These are phyloP conservation scores for Pleurotus ostreatus DNA, from an alignment of 768 basidiomycete genomes.

Conservation along the genomic window DNA sequence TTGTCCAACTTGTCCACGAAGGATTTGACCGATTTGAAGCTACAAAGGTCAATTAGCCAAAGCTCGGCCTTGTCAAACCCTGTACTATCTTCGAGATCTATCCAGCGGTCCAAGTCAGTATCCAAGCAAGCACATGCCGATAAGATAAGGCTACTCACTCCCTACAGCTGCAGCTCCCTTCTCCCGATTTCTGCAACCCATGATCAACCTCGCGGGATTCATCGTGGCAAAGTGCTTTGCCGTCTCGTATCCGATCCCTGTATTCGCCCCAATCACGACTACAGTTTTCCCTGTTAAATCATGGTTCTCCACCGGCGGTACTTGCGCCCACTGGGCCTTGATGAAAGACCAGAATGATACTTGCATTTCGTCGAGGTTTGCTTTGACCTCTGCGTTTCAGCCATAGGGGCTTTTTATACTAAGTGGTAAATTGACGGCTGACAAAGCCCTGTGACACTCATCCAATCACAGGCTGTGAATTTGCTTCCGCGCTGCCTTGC, in stretches of 20 bases:
- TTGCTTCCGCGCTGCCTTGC: too few species aligned
- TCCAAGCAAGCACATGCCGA: too few species aligned
- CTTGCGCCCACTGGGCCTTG: conserved; percentile 16
- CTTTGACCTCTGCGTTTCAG: too few species aligned
- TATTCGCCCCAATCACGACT: conserved; percentile 47
- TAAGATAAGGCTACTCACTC: conserved; percentile 20
- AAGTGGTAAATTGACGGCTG: too few species aligned
- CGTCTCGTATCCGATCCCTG: conserved; percentile 45
- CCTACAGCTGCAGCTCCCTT: conserved; percentile 31
- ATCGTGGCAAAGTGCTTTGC: conserved; percentile 41
- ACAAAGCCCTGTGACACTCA: too few species aligned
- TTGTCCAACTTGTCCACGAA: conserved; percentile 33
- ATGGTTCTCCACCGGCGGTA: conserved; percentile 26
- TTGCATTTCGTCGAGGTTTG: too few species aligned
- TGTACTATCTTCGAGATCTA: conserved; percentile 27
- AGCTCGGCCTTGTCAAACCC: conserved; percentile 30
- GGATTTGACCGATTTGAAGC: conserved; percentile 34
- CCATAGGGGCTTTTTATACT: too few species aligned
- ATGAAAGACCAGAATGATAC: conserved; percentile 3
- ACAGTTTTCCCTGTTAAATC: conserved; percentile 44
- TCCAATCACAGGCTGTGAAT: too few species aligned
- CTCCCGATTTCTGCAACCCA: conserved; percentile 33
- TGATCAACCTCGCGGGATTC: conserved; percentile 34
- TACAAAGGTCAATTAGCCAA: conserved; percentile 36
- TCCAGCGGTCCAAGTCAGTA: not conserved